Base-by-base conservation (phyloP, 2,329 filamentous ascomycete species). In the Trichophyton verrucosum region DNA sequence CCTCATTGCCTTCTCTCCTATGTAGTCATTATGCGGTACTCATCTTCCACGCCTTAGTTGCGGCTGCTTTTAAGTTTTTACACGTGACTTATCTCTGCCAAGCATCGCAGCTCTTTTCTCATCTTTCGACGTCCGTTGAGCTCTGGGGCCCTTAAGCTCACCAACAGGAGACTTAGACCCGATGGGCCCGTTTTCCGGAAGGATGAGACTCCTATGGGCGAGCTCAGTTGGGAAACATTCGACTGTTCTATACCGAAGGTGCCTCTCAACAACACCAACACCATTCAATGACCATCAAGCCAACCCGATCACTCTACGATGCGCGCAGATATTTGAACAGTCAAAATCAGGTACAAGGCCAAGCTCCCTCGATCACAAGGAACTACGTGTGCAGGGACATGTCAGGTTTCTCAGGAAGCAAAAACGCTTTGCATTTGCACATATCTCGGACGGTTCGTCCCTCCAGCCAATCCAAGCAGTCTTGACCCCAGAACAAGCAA, bases 391-490 rank as follows among this genome's bases (percentile, higher is more conserved):
- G 66, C 82, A 87, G 71, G 92, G 91, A 63, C 92, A 87, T 76
- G 81, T 96, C 60, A 84, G 89, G 64, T 92, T 89, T 3, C 86
- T 96, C 63, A 83, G 92, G 64, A 88, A 89, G 72, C 91, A 95
- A 78, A 95, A 96, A 72, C 82, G 82, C 22, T 80, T 87, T 62
- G 86, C 87, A 3, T 97, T 99, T 75, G 86, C 91, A 59, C 83
- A 90, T 62, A 79, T 97, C 59, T 86, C 87, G 9, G 94, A 99
- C 78, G 94, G 94, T 51, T 95, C 91, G 11, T 90, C 88, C 47
- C 78, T 89, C 66, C 79, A 86, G 64, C 80, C 89, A 30, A 73
- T 97, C 60, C 94, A 99, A 76, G 89, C 87, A 53, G 84, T 96
- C 55, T 77, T 96, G 66, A 83, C 83, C 60, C 86, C 88, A 65